Base-by-base conservation (phyloP, 225 moss, liverwort and hornwort genomes). In the Physcomitrium patens region DNA sequence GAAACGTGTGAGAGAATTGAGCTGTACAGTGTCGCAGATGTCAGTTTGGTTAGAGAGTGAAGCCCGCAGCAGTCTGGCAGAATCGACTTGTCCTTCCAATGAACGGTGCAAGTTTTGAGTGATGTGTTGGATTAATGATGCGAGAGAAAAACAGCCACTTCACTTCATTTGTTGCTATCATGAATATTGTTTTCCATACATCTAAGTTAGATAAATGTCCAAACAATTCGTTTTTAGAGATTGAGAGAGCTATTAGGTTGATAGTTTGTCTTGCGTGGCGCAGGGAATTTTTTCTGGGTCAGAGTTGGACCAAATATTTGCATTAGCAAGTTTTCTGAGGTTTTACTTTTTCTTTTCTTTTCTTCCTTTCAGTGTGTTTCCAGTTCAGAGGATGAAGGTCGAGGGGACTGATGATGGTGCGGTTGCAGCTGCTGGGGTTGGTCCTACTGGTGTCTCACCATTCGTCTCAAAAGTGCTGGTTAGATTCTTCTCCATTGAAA, bases 381-480 rank as follows among this genome's bases (percentile, higher is more conserved):
- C 49, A 63, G 22, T 58, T 78, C 3, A 42, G 44, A 76, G 28
- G 68, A 83, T 76, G 79, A 73, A 58, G 79, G 73, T 60, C 54
- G 84, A 80, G 41, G 65, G 68, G 51, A n/a, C 42, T 13, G 83
- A 80, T 37, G 84, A 73, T 58, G 73, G 57, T 16, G 84, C 76
- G 51, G 65, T 41, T n/a, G 76, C 16, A 15, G 63, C 73, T 53
- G 60, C 72, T 73, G 79, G 51, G 24, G 69, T 44, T 73, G 67
- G 46, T 9, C 46, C 72, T 44, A 71, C 58, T 52, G 61, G 69
- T 19, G 72, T 64, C 44, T 87, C 87, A 14, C 87, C 87, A n/a
- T 87, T 84, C 26, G 84, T 87, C 71, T 79, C 81, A 24, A 84
- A 80, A 82, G 82, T 82, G 53, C 57, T 87, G 82, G 87, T 87